Evolutionary conservation across 2,329 filamentous ascomycete species (phyloP), one percentile per base, ranked within the genome.

Genomic region (Colletotrichum sp.): DNA sequence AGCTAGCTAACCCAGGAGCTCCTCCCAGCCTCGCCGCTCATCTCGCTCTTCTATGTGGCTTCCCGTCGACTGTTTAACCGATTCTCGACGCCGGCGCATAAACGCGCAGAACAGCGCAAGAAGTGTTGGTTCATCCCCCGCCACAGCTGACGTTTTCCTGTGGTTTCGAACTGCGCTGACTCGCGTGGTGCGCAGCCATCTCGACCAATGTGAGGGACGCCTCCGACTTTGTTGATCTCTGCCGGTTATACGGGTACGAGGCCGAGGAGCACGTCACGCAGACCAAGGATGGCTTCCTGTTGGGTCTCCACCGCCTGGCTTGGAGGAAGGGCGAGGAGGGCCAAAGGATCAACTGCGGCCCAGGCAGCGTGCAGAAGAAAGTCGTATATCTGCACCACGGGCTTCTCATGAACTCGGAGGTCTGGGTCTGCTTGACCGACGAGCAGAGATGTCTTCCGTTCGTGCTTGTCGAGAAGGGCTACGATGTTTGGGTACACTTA

Each of bases 391-490:
- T 99, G 77, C 97, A 99, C 81, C 97, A 99, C 84, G 97, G 96
- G 10, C 89, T 99, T 73, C 90, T 99, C 81, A 99, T 99, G 97
- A 98, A 98, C 85, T 98, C 96, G 80, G 97, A 99, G 84, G 96
- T 99, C 38, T 99, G 97, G 97, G 95, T 98, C 10, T 97, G 95
- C 81, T 86, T 96, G 82, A 98, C 96, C 0, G 95, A 98, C 78
- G 92, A 93, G 79, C 91, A 97, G 83, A 91, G 96, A 79, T 96
- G 94, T 79, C 87, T 99, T 52, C 95, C 97, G 0, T 98, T 99
- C 82, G 91, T 94, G 78, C 88, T 99, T 58, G 95, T 98, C 0
- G 95, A 98, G 81, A 91, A 91, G 80, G 97, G 97, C 4, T 99
- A 97, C 80, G 97, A 99, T 87, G 96, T 98, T 78, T 99, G 97